Evolutionary conservation across 208 protist genomes (phyloP).

Genomic region (Leishmania martiniquensis): DNA sequence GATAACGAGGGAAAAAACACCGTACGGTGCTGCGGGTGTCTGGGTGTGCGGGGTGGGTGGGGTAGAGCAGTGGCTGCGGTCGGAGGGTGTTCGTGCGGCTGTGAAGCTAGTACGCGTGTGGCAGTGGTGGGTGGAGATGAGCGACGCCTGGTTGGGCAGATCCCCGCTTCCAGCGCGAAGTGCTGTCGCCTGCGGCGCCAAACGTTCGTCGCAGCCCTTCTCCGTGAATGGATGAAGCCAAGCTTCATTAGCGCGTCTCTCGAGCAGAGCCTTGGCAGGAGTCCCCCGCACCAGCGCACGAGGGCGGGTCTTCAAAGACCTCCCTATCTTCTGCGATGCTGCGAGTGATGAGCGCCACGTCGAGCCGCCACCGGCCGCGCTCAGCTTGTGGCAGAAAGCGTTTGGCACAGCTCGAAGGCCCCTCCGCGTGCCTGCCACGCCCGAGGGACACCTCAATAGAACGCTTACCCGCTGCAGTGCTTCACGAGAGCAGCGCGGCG

Average conservation of each 20-base stretch:
- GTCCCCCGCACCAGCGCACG: background rate
- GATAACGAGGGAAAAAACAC: constrained; percentile 95
- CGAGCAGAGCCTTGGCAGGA: background rate
- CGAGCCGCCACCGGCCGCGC: background rate
- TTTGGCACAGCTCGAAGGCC: background rate
- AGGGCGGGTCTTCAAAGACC: background rate
- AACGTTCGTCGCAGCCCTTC: background rate
- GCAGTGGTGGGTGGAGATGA: background rate
- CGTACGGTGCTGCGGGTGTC: background rate
- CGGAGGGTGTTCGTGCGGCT: background rate
- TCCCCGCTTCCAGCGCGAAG: background rate
- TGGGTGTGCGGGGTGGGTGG: background rate
- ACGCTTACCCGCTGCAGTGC: background rate
- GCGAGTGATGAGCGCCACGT: background rate
- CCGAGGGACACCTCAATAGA: background rate
- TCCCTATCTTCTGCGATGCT: background rate
- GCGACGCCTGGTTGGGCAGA: background rate
- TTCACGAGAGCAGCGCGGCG: background rate
- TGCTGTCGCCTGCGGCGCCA: background rate
- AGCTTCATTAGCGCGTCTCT: background rate
- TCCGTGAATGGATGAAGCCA: background rate
- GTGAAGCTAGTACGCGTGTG: background rate
- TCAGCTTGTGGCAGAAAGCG: background rate
- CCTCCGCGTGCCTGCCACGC: background rate
- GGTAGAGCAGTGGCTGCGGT: background rate